Evolutionary conservation across 305 asterid species (phyloP), one percentile per base, ranked within the genome.

Genomic region (Rubia peregrina): DNA sequence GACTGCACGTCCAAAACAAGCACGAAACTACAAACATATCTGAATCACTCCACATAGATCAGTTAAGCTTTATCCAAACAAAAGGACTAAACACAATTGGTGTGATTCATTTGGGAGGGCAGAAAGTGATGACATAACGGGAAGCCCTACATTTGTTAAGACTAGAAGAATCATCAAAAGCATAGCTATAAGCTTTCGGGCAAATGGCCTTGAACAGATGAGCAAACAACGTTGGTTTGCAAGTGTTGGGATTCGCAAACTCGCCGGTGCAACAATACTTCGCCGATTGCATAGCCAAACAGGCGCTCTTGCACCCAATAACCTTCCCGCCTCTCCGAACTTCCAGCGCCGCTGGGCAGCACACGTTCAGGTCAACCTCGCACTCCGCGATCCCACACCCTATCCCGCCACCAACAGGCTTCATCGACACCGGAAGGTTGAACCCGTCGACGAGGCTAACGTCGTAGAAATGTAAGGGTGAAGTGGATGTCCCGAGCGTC

Each of bases 251-350:
- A 76, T 80, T 80, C 14, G 90, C 71, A 49, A 76, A 93, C 68
- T 82, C 81, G 21, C 96, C 98, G 0, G 97, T 93, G 83, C 98
- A 93, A 72, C 97, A 89, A 57, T 89, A 89, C 81, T 82, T 89
- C 2, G 96, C 89, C 2, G 97, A 93, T 51, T 85, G 89, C 91
- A 88, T 77, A 0, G 96, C 98, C 75, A 93, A 85, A 70, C 94
- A 93, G 0, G 97, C 97, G 42, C 96, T 93, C 83, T 93, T 90
- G 74, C 97, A 90, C 0, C 97, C 98, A 33, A 93, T 86, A n/a
- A 90, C 96, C 61, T 76, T 69, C 1, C 87, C 94, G 1, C 83
- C 90, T 7, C 77, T 82, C 76, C 83, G 76, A 43, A 90, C 90
- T 75, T 89, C 97, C 76, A 93, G 53, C 3, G 97, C 90, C 5